Conservation (phyloP, 331 rosid species). For the Quercus lobata region DNA sequence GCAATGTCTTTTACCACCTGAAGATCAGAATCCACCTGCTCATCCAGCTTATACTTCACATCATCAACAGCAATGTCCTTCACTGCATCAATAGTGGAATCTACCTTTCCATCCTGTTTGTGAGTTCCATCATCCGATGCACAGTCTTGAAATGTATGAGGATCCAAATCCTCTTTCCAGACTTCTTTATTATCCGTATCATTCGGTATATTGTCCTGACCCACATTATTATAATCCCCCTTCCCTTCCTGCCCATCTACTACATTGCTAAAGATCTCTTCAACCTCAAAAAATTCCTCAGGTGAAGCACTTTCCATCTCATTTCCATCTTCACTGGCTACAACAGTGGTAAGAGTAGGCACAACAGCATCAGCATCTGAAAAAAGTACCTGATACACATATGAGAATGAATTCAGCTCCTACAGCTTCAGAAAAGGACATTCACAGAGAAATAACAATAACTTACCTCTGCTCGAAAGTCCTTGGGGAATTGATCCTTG, state of each 20-base stretch:
- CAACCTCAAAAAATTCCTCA: conserved; percentile 96
- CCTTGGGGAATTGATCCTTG: conserved; percentile 81
- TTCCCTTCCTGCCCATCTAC: conserved; percentile 75
- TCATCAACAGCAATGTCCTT: conserved; percentile 90
- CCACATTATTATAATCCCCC: conserved; percentile 45
- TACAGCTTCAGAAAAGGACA: conserved; percentile 33
- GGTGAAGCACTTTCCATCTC: conserved; percentile 81
- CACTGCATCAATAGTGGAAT: conserved; percentile 56
- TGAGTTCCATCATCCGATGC: conserved; percentile 50
- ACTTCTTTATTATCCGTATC: conserved; percentile 43
- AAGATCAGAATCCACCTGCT: conserved; percentile 44
- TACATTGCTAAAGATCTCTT: conserved; percentile 87
- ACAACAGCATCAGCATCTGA: conserved; percentile 91
- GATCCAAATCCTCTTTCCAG: conserved; percentile 78
- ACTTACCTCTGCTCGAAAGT: conserved; percentile 92
- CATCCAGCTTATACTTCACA: conserved; percentile 64
- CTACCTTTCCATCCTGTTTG: conserved; percentile 44
- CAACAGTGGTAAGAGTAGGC: conserved; percentile 70
- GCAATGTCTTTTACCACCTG: conserved; percentile 81
- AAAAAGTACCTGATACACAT: conserved; percentile 93
- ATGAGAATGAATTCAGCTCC: conserved; percentile 70
- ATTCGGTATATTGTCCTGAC: conserved; percentile 32
- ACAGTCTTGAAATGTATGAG: conserved; percentile 72
- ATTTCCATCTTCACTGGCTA: conserved; percentile 59
- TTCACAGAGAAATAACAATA: conserved; percentile 30